Percentiles rank a stretch among this genome's conserved stretches.
Conservation (phyloP, 2,329 filamentous ascomycete species). For the Paraconiothyrium sp. region DNA sequence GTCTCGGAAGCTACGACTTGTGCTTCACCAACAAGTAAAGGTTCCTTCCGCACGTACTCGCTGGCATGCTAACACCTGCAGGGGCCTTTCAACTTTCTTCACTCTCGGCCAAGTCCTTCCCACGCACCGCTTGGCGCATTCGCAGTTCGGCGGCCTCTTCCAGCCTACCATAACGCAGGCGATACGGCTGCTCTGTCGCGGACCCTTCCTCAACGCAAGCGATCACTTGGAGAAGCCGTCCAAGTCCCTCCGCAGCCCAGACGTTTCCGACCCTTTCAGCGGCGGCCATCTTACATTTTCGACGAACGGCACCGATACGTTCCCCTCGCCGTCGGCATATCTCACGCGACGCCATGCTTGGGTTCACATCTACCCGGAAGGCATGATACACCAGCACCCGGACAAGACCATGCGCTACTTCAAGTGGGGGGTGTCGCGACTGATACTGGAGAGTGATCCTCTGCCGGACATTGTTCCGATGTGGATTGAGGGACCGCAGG, state of each 20-base stretch:
- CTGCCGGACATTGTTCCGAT: constrained; percentile 91
- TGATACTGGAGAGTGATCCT: constrained; percentile 89
- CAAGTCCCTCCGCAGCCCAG: constrained; percentile 39
- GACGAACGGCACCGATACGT: constrained; percentile 72
- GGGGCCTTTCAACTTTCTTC: constrained; percentile 81
- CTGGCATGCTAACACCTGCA: constrained; percentile 49
- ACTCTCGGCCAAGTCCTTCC: constrained; percentile 88
- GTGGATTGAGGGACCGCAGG: constrained; percentile 90
- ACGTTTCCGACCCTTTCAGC: constrained; percentile 64
- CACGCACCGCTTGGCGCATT: constrained; percentile 83
- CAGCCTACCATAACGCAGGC: constrained; percentile 89
- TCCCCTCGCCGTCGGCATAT: constrained; percentile 77
- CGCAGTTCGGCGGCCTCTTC: constrained; percentile 81
- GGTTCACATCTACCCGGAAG: constrained; percentile 97
- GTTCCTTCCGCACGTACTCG: constrained; percentile 6
- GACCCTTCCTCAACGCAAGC: constrained; percentile 55
- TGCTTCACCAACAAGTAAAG: constrained; percentile 86
- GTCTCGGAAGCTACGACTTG: constrained; percentile 91
- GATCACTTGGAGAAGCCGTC: constrained; percentile 34
- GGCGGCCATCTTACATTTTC: constrained; percentile 66
- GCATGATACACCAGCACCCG: constrained; percentile 88
- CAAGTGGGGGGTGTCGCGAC: constrained; percentile 93
- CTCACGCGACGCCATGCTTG: constrained; percentile 76
- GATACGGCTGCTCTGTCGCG: constrained; percentile 79
- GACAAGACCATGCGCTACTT: constrained; percentile 89